phyloP scores from a whole-genome alignment of 2,329 filamentous ascomycete species.

The Hypoxylon sp. region DNA sequence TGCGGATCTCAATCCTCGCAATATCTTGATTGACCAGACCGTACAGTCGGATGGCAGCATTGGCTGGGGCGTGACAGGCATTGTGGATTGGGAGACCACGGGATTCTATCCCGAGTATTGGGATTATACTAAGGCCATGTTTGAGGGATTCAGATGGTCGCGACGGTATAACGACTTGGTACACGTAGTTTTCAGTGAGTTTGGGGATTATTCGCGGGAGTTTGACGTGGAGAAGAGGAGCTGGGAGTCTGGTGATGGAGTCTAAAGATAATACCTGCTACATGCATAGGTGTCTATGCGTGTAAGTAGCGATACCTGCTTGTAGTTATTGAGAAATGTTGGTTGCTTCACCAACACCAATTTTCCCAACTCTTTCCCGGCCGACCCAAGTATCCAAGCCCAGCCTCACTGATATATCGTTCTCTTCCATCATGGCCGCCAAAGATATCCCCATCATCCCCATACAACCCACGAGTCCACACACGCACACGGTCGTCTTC shows the following conservation, averaged over 20 bases:
- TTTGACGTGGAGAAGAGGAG: conserved; percentile 36
- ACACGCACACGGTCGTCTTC: conserved; percentile 60
- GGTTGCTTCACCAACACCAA: background rate
- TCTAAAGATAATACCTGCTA: conserved; percentile 17
- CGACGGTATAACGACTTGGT: conserved; percentile 29
- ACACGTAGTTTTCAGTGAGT: conserved; percentile 28
- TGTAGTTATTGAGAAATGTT: conserved; percentile 1
- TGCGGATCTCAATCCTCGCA: conserved; percentile 51
- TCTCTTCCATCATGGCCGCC: conserved; percentile 15
- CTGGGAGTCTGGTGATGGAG: conserved; percentile 31
- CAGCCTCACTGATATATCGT: background rate
- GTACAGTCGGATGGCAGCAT: conserved; percentile 40
- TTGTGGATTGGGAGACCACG: conserved; percentile 49
- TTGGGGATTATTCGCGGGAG: conserved; percentile 36
- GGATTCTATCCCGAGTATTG: conserved; percentile 50
- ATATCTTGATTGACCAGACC: conserved; percentile 49
- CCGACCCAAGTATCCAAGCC: background rate
- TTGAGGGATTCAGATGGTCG: conserved; percentile 35
- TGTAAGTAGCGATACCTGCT: background rate
- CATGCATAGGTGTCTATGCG: background rate
- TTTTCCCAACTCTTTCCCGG: background rate
- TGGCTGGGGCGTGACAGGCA: conserved; percentile 46
- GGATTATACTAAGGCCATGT: conserved; percentile 47
- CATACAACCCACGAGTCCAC: conserved; percentile 39
- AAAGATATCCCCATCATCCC: conserved; percentile 26